Base-by-base conservation (phyloP, 495 filamentous ascomycete species). In the Pseudoneurospora amorphoporcata region DNA sequence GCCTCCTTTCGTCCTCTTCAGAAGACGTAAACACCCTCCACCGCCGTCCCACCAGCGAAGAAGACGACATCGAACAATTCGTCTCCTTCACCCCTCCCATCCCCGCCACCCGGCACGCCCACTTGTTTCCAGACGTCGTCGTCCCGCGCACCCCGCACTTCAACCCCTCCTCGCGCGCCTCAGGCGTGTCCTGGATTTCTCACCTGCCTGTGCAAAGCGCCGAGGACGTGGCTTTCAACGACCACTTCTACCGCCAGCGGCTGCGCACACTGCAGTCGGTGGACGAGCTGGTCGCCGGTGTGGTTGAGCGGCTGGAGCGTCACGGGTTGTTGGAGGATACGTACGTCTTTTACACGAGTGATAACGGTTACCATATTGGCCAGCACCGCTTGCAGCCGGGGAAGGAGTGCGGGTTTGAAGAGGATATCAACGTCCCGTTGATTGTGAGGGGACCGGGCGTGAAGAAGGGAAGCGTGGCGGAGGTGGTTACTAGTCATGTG, bases 291-390 rank as follows among this genome's bases (percentile, higher is more conserved):
- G 88, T 94, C 1, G 88, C 90, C 23, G 79, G 78, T 0, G 73
- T 92, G 1, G 77, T 92, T 1, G 72, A 75, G 0, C 84, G 85
- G 1, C 79, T 94, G 0, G 84, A 87, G 16, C 76, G 81, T 3
- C 79, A 84, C 35, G 83, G 79, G 17, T 74, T 90, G 39, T 78
- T 92, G 8, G 88, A 92, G 12, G 87, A 91, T 73, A 93, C 91
- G 0, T 92, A 89, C 72, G 85, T 94, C 65, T 84, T 94, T 69
- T 92, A 90, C 77, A 90, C 90, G 1, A 89, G 88, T 0, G 91
- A 93, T 74, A 93, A 94, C 74, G 91, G 91, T 0, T 93, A 90
- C 78, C 90, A 92, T 73, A 91, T 93, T 70, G 88, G 90, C 35
- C 91, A 93, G 73, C 91, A 94, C 76, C 85, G 91, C 6, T 75